Percentiles rank a stretch among this genome's conserved stretches.
These are phyloP conservation scores for Kwoniella sp. DNA, from an alignment of 768 basidiomycete genomes.

Conservation along the genomic window DNA sequence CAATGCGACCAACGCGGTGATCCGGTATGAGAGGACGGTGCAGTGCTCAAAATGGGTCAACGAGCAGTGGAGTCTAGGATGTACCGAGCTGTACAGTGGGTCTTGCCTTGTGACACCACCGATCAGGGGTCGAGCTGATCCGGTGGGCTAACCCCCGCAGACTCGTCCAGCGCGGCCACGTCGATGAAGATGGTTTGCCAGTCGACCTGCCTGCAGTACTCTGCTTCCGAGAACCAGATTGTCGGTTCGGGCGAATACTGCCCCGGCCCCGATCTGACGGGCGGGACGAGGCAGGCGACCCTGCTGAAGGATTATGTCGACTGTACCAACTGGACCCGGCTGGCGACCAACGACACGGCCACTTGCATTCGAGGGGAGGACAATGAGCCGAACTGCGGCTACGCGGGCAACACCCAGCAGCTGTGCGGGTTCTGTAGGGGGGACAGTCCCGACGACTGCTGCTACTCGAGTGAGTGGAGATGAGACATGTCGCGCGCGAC, in stretches of 20 bases:
- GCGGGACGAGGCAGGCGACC: constrained; percentile 25
- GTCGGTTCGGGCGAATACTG: constrained; percentile 35
- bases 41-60: constrained; percentile 48
- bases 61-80: constrained; percentile 32
- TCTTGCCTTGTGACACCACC: no score
- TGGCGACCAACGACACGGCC: constrained; percentile 38
- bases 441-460: constrained; percentile 38
- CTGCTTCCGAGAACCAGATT: constrained; percentile 32
- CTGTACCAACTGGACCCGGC: constrained; percentile 45
- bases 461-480: constrained; percentile 30
- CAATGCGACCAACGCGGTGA: constrained; percentile 36
- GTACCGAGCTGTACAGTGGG: constrained; percentile 43
- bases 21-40: constrained; percentile 46
- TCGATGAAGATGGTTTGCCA: constrained; percentile 49
- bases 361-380: constrained; percentile 38
- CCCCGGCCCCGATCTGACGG: constrained; percentile 44
- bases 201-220: constrained; percentile 43
- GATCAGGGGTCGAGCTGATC: background rate
- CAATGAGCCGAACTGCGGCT: constrained; percentile 47
- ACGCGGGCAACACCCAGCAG: constrained; percentile 24
- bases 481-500: background rate
- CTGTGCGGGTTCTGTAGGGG: constrained; percentile 39
- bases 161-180: constrained; percentile 29
- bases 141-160: constrained; percentile 6
- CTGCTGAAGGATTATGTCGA: constrained; percentile 45